Evolutionary conservation across 23 red algal species (phyloP).

Genomic region (Porphyridium purpureum): DNA sequence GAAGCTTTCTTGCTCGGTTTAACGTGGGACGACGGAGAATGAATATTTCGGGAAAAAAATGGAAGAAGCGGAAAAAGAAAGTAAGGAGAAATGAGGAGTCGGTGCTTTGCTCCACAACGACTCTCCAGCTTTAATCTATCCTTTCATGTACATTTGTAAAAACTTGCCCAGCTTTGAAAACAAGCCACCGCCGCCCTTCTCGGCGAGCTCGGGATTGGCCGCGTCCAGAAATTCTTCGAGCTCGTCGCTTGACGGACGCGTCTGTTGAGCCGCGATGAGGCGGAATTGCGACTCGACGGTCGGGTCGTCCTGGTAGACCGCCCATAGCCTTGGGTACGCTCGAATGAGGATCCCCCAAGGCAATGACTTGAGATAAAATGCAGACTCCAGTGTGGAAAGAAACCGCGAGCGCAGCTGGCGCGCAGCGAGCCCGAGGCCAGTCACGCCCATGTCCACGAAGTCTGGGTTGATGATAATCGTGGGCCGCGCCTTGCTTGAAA

Average conservation of each 20-base stretch:
- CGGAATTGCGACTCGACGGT: slow-evolving; percentile 3
- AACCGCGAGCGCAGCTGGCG: slow-evolving; percentile 35
- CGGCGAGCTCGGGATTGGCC: no score
- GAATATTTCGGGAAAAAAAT: no score
- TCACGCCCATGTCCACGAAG: slow-evolving; percentile 88
- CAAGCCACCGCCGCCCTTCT: neutral
- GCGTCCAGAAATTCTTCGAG: slow-evolving; percentile 6
- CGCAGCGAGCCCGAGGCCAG: slow-evolving; percentile 65
- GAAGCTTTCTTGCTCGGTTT: no score
- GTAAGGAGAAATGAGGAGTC: no score
- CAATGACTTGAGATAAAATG: slow-evolving; percentile 42
- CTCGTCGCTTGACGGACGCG: slow-evolving; percentile 5
- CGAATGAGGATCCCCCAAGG: slow-evolving; percentile 52
- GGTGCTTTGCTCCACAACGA: no score
- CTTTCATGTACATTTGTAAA: slow-evolving; percentile 25
- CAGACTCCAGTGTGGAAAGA: slow-evolving; percentile 37
- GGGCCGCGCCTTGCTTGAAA: neutral
- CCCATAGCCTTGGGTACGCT: slow-evolving; percentile 28
- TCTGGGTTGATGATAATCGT: slow-evolving; percentile 67
- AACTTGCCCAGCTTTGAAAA: slow-evolving; percentile 6
- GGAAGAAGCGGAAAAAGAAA: no score
- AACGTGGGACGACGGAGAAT: no score
- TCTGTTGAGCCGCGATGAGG: neutral
- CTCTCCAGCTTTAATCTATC: no score
- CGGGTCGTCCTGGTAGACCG: slow-evolving; percentile 36